Base-by-base conservation (phyloP, 208 protist species). In the Leishmania turanica region DNA sequence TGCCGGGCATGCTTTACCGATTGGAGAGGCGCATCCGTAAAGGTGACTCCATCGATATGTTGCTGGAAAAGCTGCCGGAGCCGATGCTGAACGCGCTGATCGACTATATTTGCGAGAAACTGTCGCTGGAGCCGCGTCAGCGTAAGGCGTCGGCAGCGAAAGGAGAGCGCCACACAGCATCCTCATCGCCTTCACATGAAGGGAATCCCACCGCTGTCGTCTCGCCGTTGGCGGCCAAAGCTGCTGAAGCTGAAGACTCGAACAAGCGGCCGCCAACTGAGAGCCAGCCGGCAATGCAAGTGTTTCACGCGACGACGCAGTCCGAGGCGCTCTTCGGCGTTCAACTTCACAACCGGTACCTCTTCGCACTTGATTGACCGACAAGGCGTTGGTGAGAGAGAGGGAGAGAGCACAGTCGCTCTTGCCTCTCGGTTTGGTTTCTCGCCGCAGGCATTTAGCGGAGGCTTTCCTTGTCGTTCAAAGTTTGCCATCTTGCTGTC, bases 301-400 rank as follows among this genome's bases (percentile, higher is more conserved):
- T 96, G 70, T 98, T 95, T 82, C 95, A 97, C 80, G 89, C 88
- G 80, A 88, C 92, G 31, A 95, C 93, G 78, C 91, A 93, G 78
- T 88, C 91, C 24, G 90, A 97, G 83, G 78, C 86, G 69, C 82
- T 98, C 2, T 96, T 98, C 75, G 96, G 96, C 7, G 89, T 98
- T 21, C 85, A 88, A 19, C 93, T 98, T 80, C 90, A 96, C 73
- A 98, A 98, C 83, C 92, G 96, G 11, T 98, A 97, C 81, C 82
- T 98, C 27, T 98, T 98, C 82, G 89, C 93, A 56, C 79, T 98
- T 9, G 96, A 98, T 78, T 78, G 40, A 64, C 34, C 2, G 47
- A 37, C 70, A 53, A 71, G 21, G 40, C 66, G 24, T 37, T 11
- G 69, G 17, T 11, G 24, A 53, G 13, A 37, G 45, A 31, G n/a